Conservation (phyloP, 352 stramenopile species). For the Pythium monospermum region DNA sequence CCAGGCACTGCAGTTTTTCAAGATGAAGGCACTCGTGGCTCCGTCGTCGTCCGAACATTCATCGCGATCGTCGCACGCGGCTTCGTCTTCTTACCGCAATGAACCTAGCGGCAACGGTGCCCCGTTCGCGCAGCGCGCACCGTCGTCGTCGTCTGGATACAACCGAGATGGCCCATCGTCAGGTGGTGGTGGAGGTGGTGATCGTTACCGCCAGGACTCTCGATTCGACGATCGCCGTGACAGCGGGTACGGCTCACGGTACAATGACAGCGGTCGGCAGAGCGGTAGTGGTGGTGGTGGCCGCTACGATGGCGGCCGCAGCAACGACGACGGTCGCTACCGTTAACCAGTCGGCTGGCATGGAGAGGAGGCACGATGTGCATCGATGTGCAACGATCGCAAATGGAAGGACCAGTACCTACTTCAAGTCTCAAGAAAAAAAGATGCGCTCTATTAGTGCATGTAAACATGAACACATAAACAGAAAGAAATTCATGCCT, state of each 20-base stretch:
- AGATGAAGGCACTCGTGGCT: conserved; percentile 79
- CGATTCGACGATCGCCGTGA: conserved; percentile 69
- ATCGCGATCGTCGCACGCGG: conserved; percentile 24
- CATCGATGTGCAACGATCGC: too few species aligned
- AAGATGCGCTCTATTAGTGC: too few species aligned
- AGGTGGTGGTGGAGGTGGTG: conserved; percentile 22
- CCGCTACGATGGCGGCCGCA: conserved; percentile 12
- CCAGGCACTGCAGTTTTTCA: conserved; percentile 86
- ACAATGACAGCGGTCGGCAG: conserved; percentile 16
- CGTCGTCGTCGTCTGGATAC: conserved; percentile 19
- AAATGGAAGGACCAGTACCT: too few species aligned
- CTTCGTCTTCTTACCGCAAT: conserved; percentile 37
- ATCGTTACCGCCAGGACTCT: conserved; percentile 53
- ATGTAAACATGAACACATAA: too few species aligned
- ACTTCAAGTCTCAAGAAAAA: too few species aligned
- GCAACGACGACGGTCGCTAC: conserved; percentile 15
- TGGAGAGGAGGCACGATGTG: too few species aligned
- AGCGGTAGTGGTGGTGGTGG: conserved; percentile 13
- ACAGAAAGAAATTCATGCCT: too few species aligned
- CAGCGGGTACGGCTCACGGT: conserved; percentile 19
- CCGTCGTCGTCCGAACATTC: conserved; percentile 30
- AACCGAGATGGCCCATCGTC: conserved; percentile 25
- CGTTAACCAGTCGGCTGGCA: too few species aligned
- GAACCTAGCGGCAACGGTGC: conserved; percentile 32
- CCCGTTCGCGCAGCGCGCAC: conserved; percentile 58